A percentile compares a stretch with the other conserved stretches of the same genome.
Conservation (phyloP, 371 early-diverging fungal genomes). For the Mucor velutinosus region DNA sequence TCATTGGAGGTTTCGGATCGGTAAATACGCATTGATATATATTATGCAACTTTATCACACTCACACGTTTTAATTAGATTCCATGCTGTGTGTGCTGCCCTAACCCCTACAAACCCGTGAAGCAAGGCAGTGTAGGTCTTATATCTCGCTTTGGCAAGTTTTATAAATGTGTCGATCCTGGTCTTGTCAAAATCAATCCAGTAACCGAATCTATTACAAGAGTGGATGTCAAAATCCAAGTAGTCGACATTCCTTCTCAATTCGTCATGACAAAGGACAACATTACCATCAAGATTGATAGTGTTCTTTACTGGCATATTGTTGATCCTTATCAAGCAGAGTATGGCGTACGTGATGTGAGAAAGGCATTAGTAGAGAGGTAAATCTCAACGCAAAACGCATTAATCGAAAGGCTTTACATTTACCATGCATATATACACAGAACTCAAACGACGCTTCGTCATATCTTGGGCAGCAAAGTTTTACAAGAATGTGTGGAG, state of each 20-base stretch:
- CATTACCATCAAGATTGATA: constrained; percentile 79
- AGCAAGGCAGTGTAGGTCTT: constrained; percentile 76
- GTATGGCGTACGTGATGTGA: constrained; percentile 77
- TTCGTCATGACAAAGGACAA: constrained; percentile 91
- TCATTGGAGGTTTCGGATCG: constrained; percentile 48
- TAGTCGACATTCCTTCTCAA: constrained; percentile 75
- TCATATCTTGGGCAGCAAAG: constrained; percentile 66
- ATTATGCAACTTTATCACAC: neutral
- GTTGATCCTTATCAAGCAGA: constrained; percentile 81
- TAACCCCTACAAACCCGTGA: constrained; percentile 75
- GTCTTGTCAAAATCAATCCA: constrained; percentile 75
- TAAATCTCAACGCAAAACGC: constrained; percentile 7
- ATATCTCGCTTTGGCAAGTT: constrained; percentile 82
- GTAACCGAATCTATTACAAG: constrained; percentile 66
- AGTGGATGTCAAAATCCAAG: constrained; percentile 80
- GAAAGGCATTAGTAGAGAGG: constrained; percentile 77
- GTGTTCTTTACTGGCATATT: constrained; percentile 85
- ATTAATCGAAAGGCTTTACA: neutral
- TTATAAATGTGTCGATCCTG: constrained; percentile 90
- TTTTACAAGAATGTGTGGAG: constrained; percentile 79
- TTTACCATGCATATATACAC: neutral
- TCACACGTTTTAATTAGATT: constrained; percentile 16
- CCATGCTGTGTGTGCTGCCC: constrained; percentile 63
- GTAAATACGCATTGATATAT: constrained; percentile 23
- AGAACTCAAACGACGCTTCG: constrained; percentile 78